Evolutionary conservation across 257 asterid genomes (phyloP).

Genomic region (Solanum chmielewskii): DNA sequence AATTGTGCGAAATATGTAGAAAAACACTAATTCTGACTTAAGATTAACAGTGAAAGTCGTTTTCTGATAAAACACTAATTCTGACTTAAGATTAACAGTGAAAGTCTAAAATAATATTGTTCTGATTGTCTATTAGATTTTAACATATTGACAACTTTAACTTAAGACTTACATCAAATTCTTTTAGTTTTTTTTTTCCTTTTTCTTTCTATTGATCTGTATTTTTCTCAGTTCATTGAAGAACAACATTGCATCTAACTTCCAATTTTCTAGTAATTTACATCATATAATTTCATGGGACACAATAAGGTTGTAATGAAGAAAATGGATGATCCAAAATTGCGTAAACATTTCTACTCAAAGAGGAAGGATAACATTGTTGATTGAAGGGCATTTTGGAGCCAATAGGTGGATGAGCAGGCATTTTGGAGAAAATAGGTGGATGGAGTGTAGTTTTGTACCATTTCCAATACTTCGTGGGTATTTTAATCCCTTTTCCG

Average conservation of each 20-base stretch:
- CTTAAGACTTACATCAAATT: neutral
- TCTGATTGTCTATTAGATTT: constrained; percentile 1
- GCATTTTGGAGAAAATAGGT: too few relatives aligned
- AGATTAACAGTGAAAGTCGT: neutral
- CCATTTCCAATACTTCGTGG: too few relatives aligned
- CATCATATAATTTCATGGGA: too few relatives aligned
- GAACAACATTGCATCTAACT: neutral
- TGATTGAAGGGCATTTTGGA: too few relatives aligned
- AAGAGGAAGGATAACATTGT: too few relatives aligned
- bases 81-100: neutral
- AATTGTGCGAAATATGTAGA: neutral
- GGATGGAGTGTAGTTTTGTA: too few relatives aligned
- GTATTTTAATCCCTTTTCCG: too few relatives aligned
- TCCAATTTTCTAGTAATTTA: neutral
- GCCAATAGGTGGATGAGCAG: too few relatives aligned
- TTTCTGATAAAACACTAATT: neutral
- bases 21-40: neutral
- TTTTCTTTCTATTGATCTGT: neutral
- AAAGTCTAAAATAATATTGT: neutral
- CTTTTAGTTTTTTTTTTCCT: neutral
- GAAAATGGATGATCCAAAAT: too few relatives aligned
- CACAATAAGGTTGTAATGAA: too few relatives aligned
- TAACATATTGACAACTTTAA: neutral
- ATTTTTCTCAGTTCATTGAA: neutral
- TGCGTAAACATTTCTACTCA: too few relatives aligned